Conservation (phyloP, 208 protist species). For the Borovskyia barvae region DNA sequence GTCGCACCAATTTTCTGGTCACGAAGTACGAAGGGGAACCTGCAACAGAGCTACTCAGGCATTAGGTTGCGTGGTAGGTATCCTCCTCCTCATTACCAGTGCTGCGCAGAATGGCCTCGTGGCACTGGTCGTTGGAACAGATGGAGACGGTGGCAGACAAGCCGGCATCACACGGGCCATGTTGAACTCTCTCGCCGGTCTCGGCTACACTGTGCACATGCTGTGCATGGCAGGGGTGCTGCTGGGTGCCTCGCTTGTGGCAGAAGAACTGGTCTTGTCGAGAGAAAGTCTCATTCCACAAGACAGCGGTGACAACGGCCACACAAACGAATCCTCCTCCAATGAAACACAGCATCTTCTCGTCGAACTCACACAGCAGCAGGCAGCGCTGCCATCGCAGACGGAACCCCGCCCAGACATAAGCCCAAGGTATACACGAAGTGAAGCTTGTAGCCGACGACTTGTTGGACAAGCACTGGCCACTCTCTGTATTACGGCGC, state of each 20-base stretch:
- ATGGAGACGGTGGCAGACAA: not conserved
- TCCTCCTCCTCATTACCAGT: too few relatives aligned
- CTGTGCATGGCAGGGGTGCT: constrained; percentile 11
- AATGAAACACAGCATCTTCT: too few relatives aligned
- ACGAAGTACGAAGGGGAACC: too few relatives aligned
- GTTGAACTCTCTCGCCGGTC: constrained; percentile 1
- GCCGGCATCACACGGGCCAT: constrained; percentile 5
- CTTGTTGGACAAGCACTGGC: constrained; percentile 5
- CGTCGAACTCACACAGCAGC: not conserved
- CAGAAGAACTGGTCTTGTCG: too few relatives aligned
- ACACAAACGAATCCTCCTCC: too few relatives aligned
- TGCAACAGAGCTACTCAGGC: not conserved
- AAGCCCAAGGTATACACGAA: too few relatives aligned
- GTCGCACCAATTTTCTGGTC: too few relatives aligned
- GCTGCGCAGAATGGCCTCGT: too few relatives aligned
- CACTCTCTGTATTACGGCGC: constrained; percentile 10
- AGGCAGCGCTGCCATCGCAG: not conserved
- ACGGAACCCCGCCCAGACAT: too few relatives aligned
- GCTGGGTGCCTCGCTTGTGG: not conserved
- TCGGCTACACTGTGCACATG: constrained; percentile 15
- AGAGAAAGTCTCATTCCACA: not conserved
- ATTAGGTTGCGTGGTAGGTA: too few relatives aligned
- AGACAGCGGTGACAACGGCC: not conserved
- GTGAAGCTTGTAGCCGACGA: not conserved
- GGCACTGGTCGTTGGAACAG: not conserved